Base-by-base conservation (phyloP, 2,329 filamentous ascomycete genomes). In the Arthrobotrys megalospora region DNA sequence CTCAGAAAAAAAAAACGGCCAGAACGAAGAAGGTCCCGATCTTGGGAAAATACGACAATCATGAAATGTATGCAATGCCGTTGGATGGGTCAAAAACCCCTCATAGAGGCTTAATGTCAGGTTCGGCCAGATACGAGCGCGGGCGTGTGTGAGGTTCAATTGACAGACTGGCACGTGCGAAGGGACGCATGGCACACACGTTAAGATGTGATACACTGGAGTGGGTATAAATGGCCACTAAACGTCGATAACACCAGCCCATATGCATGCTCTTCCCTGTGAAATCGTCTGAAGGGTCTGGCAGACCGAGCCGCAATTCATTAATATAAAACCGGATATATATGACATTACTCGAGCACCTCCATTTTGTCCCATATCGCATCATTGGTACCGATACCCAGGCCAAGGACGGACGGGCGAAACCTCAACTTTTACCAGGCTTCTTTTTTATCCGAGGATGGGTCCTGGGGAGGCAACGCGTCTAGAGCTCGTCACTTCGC, bases 41-140 rank as follows among this genome's bases (percentile, higher is more conserved):
- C 66, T 43, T 36, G 50, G 11, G 52, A 21, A 43, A 66, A 62
- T 63, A 60, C 52, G 50, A 62, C 43, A 53, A 66, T 21, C 48
- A 38, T n/a, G 21, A 76, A 50, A 19, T 36, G 14, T 41, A 21
- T 36, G 47, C 19, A 41, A n/a, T 58, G 16, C 7, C 52, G 24
- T 52, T 48, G 36, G 50, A 45, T 32, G 58, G 58, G 48, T 19
- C 16, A 60, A 77, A 77, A 77, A 77, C 62, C 67, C 62, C 75
- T 78, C 75, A 78, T 62, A 67, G 52, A 72, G 43, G 32, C 50
- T 71, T 50, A 34, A 47, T 28, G 48, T 41, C 34, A 48, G 34
- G 32, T 62, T 67, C 70, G 70, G 70, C 32, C 53, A 62, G 70
- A 75, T 75, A 75, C 62, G 70, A 75, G 28, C 50, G 6, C 14